Evolutionary conservation across 1,139 yeast species (phyloP), one percentile per base, ranked within the genome.

Genomic region (Candida pseudoviswanathii): DNA sequence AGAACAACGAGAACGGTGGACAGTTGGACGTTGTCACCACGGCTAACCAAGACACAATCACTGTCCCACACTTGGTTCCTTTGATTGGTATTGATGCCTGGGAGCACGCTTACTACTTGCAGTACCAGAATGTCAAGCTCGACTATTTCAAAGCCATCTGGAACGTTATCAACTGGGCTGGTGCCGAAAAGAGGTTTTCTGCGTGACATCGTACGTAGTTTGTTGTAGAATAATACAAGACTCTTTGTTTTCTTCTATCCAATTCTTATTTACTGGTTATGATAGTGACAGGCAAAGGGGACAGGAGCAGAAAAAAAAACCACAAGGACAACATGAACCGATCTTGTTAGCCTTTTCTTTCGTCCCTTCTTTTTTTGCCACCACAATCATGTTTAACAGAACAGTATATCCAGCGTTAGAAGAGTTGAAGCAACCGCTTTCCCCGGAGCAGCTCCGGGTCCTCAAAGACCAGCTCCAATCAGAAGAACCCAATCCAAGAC

Each of bases 401-500:
- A 34, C 64, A 29, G 52, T 58, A 9, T 72, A 71, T 51, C 73
- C 77, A 33, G 78, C 78, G 1, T 64, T 76, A 25, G 78, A 75
- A 52, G 80, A 76, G 56, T 65, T 72, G 45, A 65, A 73, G 53
- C 70, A 69, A 43, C 89, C 97, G 0, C 79, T 94, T 39, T 77
- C 92, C 1, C 77, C 81, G 2, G 88, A 86, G 52, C 96, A 94
- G 63, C 75, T 95, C 44, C 84, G 81, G 16, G 80, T 91, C 3
- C 78, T 94, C 39, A 84, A 82, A 53, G 81, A 85, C 59, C 97
- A 92, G 59, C 89, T 90, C 43, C 81, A 84, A 33, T 75, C 86
- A 2, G 99, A 95, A 65, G 85, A 88, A 38, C 96, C 95, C 7
- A 74, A 80, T 45, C 92, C 90, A 0, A 78, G 91, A 0, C 78